These are phyloP conservation scores for Aspergillus tanneri DNA, from an alignment of 2,329 filamentous ascomycete species.

Conservation along the genomic window DNA sequence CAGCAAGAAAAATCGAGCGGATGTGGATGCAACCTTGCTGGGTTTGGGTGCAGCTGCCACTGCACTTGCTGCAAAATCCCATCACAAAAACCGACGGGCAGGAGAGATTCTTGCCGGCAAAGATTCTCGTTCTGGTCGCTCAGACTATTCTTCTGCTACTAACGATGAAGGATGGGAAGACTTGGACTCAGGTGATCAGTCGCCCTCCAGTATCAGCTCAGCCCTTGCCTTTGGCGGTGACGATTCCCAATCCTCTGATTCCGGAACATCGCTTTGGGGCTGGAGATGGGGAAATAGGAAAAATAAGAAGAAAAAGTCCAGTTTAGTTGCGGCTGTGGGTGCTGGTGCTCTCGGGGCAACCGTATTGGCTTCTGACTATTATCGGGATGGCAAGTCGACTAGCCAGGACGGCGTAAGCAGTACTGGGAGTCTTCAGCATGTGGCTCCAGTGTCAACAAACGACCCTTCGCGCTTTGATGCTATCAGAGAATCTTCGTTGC, in stretches of 20 bases:
- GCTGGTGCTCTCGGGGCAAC: constrained; percentile 45
- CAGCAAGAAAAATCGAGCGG: constrained; percentile 28
- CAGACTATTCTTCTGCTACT: constrained; percentile 28
- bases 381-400: constrained; percentile 24
- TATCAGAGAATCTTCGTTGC: constrained; percentile 31
- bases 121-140: constrained; percentile 27
- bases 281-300: constrained; percentile 58
- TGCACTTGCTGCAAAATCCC: constrained; percentile 44
- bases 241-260: constrained; percentile 56
- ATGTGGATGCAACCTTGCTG: constrained; percentile 49
- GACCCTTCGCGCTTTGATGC: constrained; percentile 65
- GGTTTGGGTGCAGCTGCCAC: constrained; percentile 50
- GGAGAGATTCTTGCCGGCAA: constrained; percentile 35
- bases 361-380: constrained; percentile 41
- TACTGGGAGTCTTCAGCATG: constrained; percentile 52
- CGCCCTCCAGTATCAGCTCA: constrained; percentile 55
- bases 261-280: constrained; percentile 57
- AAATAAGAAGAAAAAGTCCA: constrained; percentile 21
- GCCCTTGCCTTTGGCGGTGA: constrained; percentile 58
- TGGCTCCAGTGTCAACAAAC: constrained; percentile 65
- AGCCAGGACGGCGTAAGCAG: constrained; percentile 38
- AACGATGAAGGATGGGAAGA: constrained; percentile 60
- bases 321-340: constrained; percentile 39
- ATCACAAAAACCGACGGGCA: constrained; percentile 36
- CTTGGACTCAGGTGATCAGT: constrained; percentile 55